Base-by-base conservation (phyloP, 1,139 yeast genomes). In the Pichia sp. region DNA sequence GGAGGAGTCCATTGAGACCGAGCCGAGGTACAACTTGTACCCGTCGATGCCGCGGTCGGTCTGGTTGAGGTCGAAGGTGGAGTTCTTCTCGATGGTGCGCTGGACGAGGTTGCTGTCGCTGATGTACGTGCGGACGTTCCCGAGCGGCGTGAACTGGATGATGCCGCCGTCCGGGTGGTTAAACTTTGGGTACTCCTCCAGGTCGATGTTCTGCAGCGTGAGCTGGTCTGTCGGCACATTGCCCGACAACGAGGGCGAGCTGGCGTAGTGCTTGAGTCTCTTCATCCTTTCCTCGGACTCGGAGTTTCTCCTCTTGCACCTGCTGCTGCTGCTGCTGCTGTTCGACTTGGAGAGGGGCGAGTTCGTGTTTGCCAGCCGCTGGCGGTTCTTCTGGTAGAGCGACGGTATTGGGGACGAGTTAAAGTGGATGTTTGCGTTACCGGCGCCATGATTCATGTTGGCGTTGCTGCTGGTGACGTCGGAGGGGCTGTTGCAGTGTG, bases 141-240 rank as follows among this genome's bases (percentile, higher is more conserved):
- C 87, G 73, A 83, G 78, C 5, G 87, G 87, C 0, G 86, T 80
- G 51, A 82, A 79, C 62, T 82, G 83, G 47, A 82, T 75, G 23
- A 74, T 70, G 0, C 87, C 87, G 6, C 87, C 87, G 21, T 80
- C 80, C 2, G 87, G 87, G 55, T 81, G 86, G 50, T 74, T 70
- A 60, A 79, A 82, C 47, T 76, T 73, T 3, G 87, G 85, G 79
- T 83, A 82, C 53, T 80, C 83, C 42, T 74, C 69, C 13, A 66
- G 47, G 46, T 65, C 56, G 26, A 64, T 62, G 39, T 63, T 63
- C 10, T 65, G 62, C 18, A 66, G 41, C 7, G 62, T 62, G 28
- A 60, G 37, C 26, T 61, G 44, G 2, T 49, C 48, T 5, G 6
- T n/a, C n/a, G 57, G 56, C 12, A 50, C 39, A 18, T n/a, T 19